Evolutionary conservation across 2,329 filamentous ascomycete genomes (phyloP).

Genomic region (Lasiodiplodia sp.): DNA sequence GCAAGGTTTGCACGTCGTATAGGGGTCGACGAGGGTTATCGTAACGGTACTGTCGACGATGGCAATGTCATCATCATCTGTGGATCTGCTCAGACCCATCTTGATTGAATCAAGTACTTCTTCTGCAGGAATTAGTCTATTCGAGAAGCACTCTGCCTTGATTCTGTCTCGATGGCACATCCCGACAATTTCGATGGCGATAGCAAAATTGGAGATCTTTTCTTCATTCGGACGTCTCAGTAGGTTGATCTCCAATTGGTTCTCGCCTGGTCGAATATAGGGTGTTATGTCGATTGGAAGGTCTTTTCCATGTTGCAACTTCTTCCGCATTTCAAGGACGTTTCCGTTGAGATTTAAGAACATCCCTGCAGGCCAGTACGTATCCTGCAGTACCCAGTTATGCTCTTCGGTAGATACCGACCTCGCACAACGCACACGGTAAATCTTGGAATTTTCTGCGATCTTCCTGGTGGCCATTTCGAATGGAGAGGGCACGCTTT

Average conservation of each 20-base stretch:
- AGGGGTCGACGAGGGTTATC: constrained; percentile 57
- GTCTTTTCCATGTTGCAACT: constrained; percentile 76
- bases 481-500: neutral
- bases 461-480: neutral
- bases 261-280: constrained; percentile 65
- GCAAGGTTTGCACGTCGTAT: constrained; percentile 62
- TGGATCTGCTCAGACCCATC: constrained; percentile 45
- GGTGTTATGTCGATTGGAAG: constrained; percentile 76
- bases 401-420: constrained; percentile 49
- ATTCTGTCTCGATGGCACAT: constrained; percentile 55
- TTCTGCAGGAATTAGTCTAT: constrained; percentile 49
- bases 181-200: constrained; percentile 75
- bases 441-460: constrained; percentile 56
- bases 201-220: constrained; percentile 57
- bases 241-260: constrained; percentile 63
- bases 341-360: constrained; percentile 72
- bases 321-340: constrained; percentile 65
- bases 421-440: constrained; percentile 73
- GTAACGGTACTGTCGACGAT: constrained; percentile 50
- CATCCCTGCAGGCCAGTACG: constrained; percentile 72
- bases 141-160: constrained; percentile 36
- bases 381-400: constrained; percentile 70
- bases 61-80: constrained; percentile 57
- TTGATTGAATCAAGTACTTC: constrained; percentile 67
- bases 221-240: constrained; percentile 42